Evolutionary conservation across 73 alveolate species (phyloP), one percentile per base, ranked within the genome.

Genomic region (Paramecium sexaurelia): DNA sequence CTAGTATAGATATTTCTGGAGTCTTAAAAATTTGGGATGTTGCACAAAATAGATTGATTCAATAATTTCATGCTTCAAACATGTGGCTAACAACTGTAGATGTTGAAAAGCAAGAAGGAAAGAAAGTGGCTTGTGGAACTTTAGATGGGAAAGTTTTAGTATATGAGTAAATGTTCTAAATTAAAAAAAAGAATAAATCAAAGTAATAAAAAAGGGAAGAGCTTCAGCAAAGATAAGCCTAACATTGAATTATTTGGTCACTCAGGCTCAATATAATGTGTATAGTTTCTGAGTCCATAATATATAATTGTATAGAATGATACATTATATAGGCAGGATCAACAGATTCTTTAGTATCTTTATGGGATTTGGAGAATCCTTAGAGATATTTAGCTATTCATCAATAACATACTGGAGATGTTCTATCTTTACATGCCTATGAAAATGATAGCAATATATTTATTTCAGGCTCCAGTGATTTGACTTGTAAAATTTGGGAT

Each of bases 41-140:
- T 22, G 87, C 78, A 39, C 27, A 88, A 88, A 69, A 51, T 39
- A 88, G 73, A 88, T 57, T 88, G 43, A 88, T 61, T 41, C 47
- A 88, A 19, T 41, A 55, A 22, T 68, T 88, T 39, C 78, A 88
- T 56, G 94, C 94, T 69, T 88, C 94, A 3, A 67, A 61, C 22
- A 88, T 82, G 55, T 88, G 94, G 94, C 57, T 88, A 39, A 88
- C 94, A 41, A 56, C 94, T 26, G 94, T 82, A 11, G 94, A 88
- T 88, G 91, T 88, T 22, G 94, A 88, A 69, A 66, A 82, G 75
- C 17, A 69, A 45, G 94, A 88, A 15, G 94, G 94, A n/a, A 88
- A 88, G 29, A 88, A 68, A 33, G 87, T 71, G 15, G 89, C 94
- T 13, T 68, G 85, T 39, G 94, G 94, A 69, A 88, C 94, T 27